Evolutionary conservation across 1,284 basidiomycete species (phyloP), one percentile per base, ranked within the genome.

Genomic region (Neonothopanus nambi): DNA sequence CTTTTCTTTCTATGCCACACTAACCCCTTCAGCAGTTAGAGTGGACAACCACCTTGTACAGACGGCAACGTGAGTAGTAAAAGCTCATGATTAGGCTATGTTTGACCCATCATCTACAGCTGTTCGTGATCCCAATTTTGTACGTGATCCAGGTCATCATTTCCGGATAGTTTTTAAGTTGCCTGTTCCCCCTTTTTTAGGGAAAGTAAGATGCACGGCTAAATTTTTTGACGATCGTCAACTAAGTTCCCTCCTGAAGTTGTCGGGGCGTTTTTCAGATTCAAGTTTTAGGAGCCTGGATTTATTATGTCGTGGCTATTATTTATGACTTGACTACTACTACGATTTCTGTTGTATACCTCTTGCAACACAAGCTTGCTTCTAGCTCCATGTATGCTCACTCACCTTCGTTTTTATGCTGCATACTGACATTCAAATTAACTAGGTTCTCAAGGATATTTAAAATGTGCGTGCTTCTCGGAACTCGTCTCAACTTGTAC

Each of bases 41-140:
- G 66, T 79, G 78, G 72, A 66, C 77, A 24, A 67, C 76, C 1
- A 80, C 78, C 21, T 51, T 82, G n/a, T 71, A 70, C 58, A 65
- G 71, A 36, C 70, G 79, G 59, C 62, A 63, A 52, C 66, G 78
- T 77, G 60, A 64, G 76, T 72, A 8, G 54, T 37, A 28, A 21
- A 23, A 26, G 15, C 9, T 8, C 9, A 45, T 18, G 12, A 26
- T 51, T 21, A 13, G 26, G 23, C 35, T 35, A 48, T 42, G 15
- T 33, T 11, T 50, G 21, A 36, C 45, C 23, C 17, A 36, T 23
- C 44, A 8, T 5, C 13, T 46, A 12, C 36, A 64, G 63, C 58
- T 24, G 52, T 58, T 26, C 52, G 60, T 56, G 39, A 55, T 58
- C 56, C 51, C 3, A 15, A 24, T 17, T 46, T 48, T 43, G 52